Percentiles rank a stretch among this genome's conserved stretches.
These are phyloP conservation scores for Candida morakotiae DNA, from an alignment of 805 yeast genomes.

Conservation along the genomic window DNA sequence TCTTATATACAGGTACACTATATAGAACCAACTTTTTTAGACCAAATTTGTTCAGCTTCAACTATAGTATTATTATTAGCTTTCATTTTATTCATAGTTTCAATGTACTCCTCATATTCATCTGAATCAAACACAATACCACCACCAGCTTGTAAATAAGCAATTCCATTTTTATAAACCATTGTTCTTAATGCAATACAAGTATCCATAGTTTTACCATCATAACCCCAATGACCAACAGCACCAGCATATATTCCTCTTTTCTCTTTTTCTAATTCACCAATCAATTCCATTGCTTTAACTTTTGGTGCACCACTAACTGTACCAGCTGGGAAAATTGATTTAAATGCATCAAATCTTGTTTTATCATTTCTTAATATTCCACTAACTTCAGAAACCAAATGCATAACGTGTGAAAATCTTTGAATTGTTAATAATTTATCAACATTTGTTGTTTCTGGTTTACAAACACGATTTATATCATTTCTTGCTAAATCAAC, in stretches of 20 bases:
- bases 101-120: constrained; percentile 91
- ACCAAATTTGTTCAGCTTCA: constrained; percentile 86
- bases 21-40: constrained; percentile 33
- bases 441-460: constrained; percentile 80
- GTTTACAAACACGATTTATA: constrained; percentile 91
- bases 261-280: constrained; percentile 84
- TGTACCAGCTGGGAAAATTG: constrained; percentile 98
- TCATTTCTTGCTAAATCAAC: constrained; percentile 97
- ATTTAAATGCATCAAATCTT: constrained; percentile 94
- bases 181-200: constrained; percentile 97
- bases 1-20: neutral
- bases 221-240: constrained; percentile 97
- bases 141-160: constrained; percentile 97
- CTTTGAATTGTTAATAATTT: constrained; percentile 85
- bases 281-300: constrained; percentile 91
- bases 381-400: constrained; percentile 93
- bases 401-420: constrained; percentile 95
- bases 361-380: constrained; percentile 78
- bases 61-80: constrained; percentile 87
- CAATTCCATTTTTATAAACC: constrained; percentile 87
- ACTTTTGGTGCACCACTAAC: constrained; percentile 99
- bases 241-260: constrained; percentile 99
- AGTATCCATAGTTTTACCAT: constrained; percentile 92
- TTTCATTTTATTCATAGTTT: constrained; percentile 95
- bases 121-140: constrained; percentile 96